These are phyloP conservation scores for Kwoniella sp. DNA, from an alignment of 768 basidiomycete species.

Conservation along the genomic window DNA sequence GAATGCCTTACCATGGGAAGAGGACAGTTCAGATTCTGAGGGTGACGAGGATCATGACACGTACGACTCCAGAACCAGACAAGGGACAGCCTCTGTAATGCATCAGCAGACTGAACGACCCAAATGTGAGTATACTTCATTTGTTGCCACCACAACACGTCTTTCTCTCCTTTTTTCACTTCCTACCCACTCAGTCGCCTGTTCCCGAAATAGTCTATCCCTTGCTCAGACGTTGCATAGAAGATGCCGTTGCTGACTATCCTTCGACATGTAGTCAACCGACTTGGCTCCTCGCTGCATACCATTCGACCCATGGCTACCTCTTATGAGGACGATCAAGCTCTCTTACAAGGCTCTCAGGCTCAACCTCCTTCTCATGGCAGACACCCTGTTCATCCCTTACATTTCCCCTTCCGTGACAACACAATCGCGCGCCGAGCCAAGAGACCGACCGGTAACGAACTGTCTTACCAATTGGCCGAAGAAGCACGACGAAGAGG, in stretches of 20 bases:
- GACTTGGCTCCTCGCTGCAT: constrained; percentile 43
- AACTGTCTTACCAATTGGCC: constrained; percentile 42
- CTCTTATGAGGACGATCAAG: not conserved
- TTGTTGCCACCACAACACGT: constrained; percentile 8
- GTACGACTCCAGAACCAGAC: constrained; percentile 6
- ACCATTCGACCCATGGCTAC: constrained; percentile 43
- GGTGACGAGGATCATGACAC: constrained; percentile 23
- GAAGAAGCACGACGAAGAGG: constrained; percentile 9
- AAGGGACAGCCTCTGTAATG: constrained; percentile 12
- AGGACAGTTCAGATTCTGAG: constrained; percentile 33
- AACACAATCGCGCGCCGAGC: constrained; percentile 50
- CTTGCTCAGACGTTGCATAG: not conserved
- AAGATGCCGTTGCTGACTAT: constrained; percentile 6
- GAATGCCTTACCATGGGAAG: constrained; percentile 47
- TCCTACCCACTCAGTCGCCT: too few species aligned
- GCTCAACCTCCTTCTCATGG: constrained; percentile 13
- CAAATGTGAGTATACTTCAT: constrained; percentile 22
- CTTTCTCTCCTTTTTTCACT: too few species aligned
- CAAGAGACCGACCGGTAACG: constrained; percentile 32
- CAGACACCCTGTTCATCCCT: constrained; percentile 10
- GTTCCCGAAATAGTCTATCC: too few species aligned
- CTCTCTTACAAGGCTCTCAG: not conserved
- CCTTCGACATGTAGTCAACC: constrained; percentile 26
- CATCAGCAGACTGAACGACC: constrained; percentile 18
- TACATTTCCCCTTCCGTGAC: constrained; percentile 48